These are phyloP conservation scores for Euclidium syriacum DNA, from an alignment of 345 rosid genomes.

Conservation along the genomic window DNA sequence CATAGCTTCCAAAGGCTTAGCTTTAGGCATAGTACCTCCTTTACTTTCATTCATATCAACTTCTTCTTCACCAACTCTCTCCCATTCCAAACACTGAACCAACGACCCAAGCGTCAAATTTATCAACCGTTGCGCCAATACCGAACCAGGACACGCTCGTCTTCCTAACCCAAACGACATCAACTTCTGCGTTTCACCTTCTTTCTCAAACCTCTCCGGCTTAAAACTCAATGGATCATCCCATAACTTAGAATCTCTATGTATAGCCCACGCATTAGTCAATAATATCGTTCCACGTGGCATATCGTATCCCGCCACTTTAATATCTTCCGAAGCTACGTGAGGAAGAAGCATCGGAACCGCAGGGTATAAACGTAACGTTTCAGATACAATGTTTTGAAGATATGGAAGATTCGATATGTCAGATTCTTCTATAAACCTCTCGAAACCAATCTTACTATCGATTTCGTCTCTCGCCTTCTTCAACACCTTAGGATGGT, in stretches of 20 bases:
- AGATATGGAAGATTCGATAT: constrained; percentile 36
- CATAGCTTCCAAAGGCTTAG: constrained; percentile 17
- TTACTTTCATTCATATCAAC: constrained; percentile 18
- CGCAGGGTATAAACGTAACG: constrained; percentile 36
- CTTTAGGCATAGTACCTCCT: constrained; percentile 14
- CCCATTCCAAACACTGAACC: constrained; percentile 28
- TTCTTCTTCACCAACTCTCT: constrained; percentile 1
- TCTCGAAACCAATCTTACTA: constrained; percentile 16
- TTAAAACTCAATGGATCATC: constrained; percentile 17
- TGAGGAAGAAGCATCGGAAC: constrained; percentile 39
- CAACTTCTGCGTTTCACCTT: constrained; percentile 26
- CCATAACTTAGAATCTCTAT: constrained; percentile 27
- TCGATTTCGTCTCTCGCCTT: constrained; percentile 36
- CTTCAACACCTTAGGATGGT: constrained; percentile 30
- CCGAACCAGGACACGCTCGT: constrained; percentile 46
- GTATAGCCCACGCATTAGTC: constrained; percentile 25
- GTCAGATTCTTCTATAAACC: constrained; percentile 33
- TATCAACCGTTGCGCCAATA: constrained; percentile 32
- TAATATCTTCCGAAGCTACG: constrained; percentile 29
- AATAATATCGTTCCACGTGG: constrained; percentile 38
- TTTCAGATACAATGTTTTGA: constrained; percentile 37
- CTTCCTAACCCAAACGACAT: constrained; percentile 46
- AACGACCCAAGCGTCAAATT: constrained; percentile 13
- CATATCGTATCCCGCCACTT: constrained; percentile 31
- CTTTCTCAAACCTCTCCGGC: constrained; percentile 29